These are phyloP conservation scores for Emericellopsis cladophorae DNA, from an alignment of 2,329 filamentous ascomycete genomes.

Conservation along the genomic window DNA sequence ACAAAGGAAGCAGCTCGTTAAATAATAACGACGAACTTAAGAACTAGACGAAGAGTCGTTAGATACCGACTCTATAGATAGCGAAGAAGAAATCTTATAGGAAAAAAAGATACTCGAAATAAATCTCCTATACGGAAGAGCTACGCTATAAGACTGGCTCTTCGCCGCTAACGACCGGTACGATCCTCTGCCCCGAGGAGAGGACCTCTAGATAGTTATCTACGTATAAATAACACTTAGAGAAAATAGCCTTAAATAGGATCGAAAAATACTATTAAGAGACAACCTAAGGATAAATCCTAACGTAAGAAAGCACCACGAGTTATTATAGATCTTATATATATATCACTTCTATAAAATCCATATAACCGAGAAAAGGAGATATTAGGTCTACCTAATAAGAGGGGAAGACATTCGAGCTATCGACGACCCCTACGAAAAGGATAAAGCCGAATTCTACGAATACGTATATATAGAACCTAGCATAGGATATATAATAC, in stretches of 20 bases:
- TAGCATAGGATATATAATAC: too few relatives aligned
- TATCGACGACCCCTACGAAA: background rate
- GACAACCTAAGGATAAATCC: background rate
- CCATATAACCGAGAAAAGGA: background rate
- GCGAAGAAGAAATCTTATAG: slow-evolving; percentile 2
- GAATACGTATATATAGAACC: too few relatives aligned
- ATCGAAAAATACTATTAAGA: background rate
- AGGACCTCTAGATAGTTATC: background rate
- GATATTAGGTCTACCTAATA: background rate
- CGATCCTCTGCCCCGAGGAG: background rate
- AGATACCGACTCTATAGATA: too few relatives aligned
- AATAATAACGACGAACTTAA: too few relatives aligned
- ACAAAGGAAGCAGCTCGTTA: too few relatives aligned
- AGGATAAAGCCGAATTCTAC: too few relatives aligned
- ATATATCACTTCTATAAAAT: background rate
- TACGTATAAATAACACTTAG: slow-evolving; percentile 1
- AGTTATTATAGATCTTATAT: background rate
- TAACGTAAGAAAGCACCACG: background rate
- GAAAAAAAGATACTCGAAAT: slow-evolving; percentile 1
- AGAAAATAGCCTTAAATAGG: background rate
- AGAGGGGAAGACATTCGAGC: background rate
- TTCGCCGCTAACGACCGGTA: too few relatives aligned
- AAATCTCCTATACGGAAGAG: background rate
- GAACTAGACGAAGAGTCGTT: too few relatives aligned
- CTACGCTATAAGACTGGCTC: too few relatives aligned